Evolutionary conservation across 2,329 filamentous ascomycete genomes (phyloP).

Genomic region (Exutisphaerella laricina): DNA sequence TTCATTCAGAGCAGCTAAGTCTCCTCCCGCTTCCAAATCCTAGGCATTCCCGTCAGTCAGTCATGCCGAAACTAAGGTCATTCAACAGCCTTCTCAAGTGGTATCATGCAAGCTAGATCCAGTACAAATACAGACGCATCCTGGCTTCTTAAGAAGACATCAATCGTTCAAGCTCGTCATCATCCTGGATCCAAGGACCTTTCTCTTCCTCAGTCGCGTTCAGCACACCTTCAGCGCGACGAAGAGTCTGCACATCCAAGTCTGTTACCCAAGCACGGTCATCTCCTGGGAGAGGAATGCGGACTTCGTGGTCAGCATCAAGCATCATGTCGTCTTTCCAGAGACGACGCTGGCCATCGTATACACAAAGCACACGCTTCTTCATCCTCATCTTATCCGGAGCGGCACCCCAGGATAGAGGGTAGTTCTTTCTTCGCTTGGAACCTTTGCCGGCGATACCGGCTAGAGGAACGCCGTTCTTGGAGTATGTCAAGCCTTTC

Average conservation of each 20-base stretch:
- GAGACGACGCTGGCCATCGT: conserved; percentile 73
- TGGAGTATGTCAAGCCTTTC: conserved; percentile 70
- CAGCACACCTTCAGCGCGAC: conserved; percentile 78
- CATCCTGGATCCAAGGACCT: conserved; percentile 67
- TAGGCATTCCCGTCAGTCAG: not conserved
- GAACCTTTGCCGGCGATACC: conserved; percentile 51
- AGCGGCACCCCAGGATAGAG: conserved; percentile 86
- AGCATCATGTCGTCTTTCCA: conserved; percentile 99
- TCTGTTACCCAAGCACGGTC: conserved; percentile 78
- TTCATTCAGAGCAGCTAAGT: no score
- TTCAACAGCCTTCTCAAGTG: no score
- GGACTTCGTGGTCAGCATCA: conserved; percentile 88
- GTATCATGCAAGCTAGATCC: conserved; percentile 8
- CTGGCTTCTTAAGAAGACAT: conserved; percentile 31
- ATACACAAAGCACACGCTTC: conserved; percentile 91
- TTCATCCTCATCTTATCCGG: conserved; percentile 96
- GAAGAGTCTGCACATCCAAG: conserved; percentile 82
- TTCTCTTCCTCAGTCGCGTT: conserved; percentile 79
- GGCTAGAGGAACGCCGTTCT: conserved; percentile 59
- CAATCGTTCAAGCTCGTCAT: conserved; percentile 61
- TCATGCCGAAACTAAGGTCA: conserved; percentile 1
- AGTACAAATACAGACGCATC: conserved; percentile 2
- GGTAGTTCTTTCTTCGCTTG: conserved; percentile 91
- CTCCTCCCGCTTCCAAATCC: not conserved
- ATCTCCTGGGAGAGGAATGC: conserved; percentile 66